A percentile compares a stretch with the other conserved stretches of the same genome.
These are phyloP conservation scores for Botryobasidium botryosum DNA, from an alignment of 768 basidiomycete species.

Conservation along the genomic window DNA sequence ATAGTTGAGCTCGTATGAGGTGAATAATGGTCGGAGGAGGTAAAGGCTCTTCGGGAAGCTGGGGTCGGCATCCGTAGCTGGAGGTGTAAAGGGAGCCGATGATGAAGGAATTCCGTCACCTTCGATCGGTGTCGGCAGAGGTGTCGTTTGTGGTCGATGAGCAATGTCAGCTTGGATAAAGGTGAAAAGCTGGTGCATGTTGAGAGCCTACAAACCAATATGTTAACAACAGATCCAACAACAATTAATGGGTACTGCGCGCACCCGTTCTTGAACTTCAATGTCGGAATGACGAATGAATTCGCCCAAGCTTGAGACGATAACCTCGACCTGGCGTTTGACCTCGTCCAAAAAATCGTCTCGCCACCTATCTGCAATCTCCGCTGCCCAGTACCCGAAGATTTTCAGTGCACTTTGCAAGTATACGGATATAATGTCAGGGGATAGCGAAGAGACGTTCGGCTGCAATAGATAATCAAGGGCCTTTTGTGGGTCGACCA, in stretches of 20 bases:
- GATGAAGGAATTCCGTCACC: too few relatives aligned
- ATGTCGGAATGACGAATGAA: conserved; percentile 51
- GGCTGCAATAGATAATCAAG: conserved; percentile 51
- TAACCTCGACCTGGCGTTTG: conserved; percentile 41
- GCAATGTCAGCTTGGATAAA: conserved; percentile 63
- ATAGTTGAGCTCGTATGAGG: conserved; percentile 65
- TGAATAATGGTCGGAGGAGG: conserved; percentile 67
- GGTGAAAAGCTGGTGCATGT: conserved; percentile 52
- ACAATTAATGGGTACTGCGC: conserved; percentile 14
- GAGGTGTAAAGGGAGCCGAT: conserved; percentile 21
- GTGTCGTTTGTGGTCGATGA: conserved; percentile 30
- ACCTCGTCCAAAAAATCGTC: conserved; percentile 27
- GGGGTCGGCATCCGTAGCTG: conserved; percentile 23
- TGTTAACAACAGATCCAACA: conserved; percentile 52
- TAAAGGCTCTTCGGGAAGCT: conserved; percentile 78
- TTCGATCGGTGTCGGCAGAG: conserved; percentile 24
- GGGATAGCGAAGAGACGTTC: conserved; percentile 31
- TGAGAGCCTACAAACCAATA: conserved; percentile 56
- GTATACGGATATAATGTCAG: conserved; percentile 60
- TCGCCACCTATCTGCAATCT: conserved; percentile 62
- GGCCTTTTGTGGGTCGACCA: conserved; percentile 61
- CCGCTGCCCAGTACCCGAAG: conserved; percentile 70
- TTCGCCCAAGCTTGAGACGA: conserved; percentile 38
- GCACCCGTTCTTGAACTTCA: conserved; percentile 84
- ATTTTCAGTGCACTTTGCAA: conserved; percentile 73